These are phyloP conservation scores for Tetraselmis chui DNA, from an alignment of 139 green algal species.

Conservation along the genomic window DNA sequence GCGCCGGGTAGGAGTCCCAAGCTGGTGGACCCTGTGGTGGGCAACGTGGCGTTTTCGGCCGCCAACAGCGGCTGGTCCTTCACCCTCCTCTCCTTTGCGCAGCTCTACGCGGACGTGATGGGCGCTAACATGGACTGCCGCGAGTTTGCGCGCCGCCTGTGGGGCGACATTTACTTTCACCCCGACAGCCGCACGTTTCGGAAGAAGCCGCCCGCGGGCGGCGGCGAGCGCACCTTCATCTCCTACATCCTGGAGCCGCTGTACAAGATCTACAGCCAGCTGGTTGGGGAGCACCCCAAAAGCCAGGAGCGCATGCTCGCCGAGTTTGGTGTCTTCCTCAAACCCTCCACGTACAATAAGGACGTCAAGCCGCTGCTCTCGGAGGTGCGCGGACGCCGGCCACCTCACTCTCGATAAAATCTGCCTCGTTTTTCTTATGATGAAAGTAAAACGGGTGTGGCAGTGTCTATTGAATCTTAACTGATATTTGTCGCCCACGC, in stretches of 20 bases:
- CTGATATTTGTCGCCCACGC: too few relatives aligned
- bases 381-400: constrained; percentile 23
- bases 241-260: constrained; percentile 94
- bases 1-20: neutral
- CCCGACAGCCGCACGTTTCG: constrained; percentile 70
- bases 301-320: constrained; percentile 49
- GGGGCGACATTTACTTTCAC: constrained; percentile 93
- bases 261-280: constrained; percentile 89
- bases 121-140: constrained; percentile 29
- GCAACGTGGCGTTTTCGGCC: constrained; percentile 86
- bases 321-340: constrained; percentile 81
- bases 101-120: constrained; percentile 68
- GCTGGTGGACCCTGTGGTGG: constrained; percentile 63
- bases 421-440: too few relatives aligned
- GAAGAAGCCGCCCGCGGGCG: constrained; percentile 46
- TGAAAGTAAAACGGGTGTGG: too few relatives aligned
- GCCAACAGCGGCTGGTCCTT: constrained; percentile 81
- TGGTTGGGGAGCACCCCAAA: constrained; percentile 48
- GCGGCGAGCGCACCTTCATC: constrained; percentile 82
- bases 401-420: neutral
- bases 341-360: constrained; percentile 52
- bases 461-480: too few relatives aligned
- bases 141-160: constrained; percentile 73
- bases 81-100: constrained; percentile 83
- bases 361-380: constrained; percentile 92